Percentiles rank a stretch among this genome's conserved stretches.
Evolutionary conservation across 495 filamentous ascomycete species (phyloP).

Genomic region (Pyronema domesticum): DNA sequence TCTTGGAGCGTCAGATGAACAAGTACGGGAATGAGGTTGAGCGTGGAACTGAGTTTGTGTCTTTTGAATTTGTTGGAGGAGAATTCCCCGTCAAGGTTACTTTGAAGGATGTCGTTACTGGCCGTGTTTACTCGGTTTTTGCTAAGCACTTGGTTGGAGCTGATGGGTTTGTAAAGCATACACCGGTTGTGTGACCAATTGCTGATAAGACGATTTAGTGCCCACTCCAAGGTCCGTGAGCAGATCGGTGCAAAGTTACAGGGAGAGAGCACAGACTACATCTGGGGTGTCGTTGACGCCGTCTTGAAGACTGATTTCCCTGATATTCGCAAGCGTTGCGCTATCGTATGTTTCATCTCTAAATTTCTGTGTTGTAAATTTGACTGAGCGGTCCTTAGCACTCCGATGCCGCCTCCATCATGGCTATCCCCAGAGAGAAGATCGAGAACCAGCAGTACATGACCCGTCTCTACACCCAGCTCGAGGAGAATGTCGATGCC

Average conservation of each 20-base stretch:
- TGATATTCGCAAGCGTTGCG: constrained; percentile 24
- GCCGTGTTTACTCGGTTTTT: constrained; percentile 1
- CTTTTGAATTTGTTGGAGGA: constrained; percentile 5
- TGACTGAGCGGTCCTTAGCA: constrained; percentile 15
- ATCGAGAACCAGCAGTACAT: constrained; percentile 27
- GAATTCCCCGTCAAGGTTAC: constrained; percentile 13
- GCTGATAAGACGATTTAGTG: constrained; percentile 25
- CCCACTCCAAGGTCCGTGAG: constrained; percentile 21
- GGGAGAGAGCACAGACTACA: constrained; percentile 23
- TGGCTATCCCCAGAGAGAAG: constrained; percentile 27
- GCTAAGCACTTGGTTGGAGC: constrained; percentile 4
- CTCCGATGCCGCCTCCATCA: constrained; percentile 27
- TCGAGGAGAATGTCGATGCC: constrained; percentile 26
- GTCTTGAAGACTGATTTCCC: constrained; percentile 28
- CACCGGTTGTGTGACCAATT: constrained; percentile 15
- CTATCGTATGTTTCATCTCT: constrained; percentile 11
- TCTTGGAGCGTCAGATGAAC: constrained; percentile 20
- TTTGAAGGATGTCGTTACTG: constrained; percentile 2
- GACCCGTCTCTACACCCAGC: constrained; percentile 25
- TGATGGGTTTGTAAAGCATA: background rate
- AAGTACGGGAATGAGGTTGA: constrained; percentile 12
- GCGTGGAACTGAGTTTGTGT: constrained; percentile 5
- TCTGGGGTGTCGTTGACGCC: constrained; percentile 30
- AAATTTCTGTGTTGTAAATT: background rate
- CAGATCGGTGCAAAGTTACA: constrained; percentile 14